Conservation (phyloP, 768 basidiomycete genomes). For the Rhizopogon rudus region DNA sequence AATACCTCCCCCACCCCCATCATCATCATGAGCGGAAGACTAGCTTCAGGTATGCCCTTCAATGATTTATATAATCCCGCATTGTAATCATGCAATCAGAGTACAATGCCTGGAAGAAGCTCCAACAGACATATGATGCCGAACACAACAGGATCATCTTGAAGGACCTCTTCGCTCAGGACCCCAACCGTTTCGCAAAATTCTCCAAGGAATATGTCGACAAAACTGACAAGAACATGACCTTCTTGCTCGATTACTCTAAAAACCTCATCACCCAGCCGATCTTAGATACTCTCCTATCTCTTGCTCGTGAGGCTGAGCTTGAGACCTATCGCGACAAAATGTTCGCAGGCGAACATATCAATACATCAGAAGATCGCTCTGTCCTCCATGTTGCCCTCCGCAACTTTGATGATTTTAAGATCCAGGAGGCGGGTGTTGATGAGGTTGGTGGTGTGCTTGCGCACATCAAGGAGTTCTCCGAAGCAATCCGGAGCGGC, state of each 20-base stretch:
- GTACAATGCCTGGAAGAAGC: constrained; percentile 86
- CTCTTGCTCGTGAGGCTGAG: constrained; percentile 79
- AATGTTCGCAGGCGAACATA: constrained; percentile 95
- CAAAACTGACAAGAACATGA: constrained; percentile 57
- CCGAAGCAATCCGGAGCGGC: constrained; percentile 77
- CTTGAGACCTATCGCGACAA: constrained; percentile 82
- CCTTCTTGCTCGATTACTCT: constrained; percentile 92
- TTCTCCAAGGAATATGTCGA: constrained; percentile 78
- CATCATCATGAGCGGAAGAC: constrained; percentile 55
- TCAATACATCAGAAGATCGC: constrained; percentile 98
- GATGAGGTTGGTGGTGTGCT: too few relatives aligned
- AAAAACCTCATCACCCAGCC: constrained; percentile 92
- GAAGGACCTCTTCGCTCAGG: constrained; percentile 88
- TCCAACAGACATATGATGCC: constrained; percentile 76
- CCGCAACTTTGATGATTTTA: constrained; percentile 72
- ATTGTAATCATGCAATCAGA: constrained; percentile 40
- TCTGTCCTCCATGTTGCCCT: constrained; percentile 94
- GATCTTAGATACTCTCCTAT: constrained; percentile 71
- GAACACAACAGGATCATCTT: constrained; percentile 73
- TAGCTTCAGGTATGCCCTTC: constrained; percentile 46
- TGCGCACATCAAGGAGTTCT: constrained; percentile 67
- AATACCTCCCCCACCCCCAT: background rate
- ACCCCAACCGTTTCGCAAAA: constrained; percentile 81
- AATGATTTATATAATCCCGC: background rate
- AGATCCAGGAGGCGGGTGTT: too few relatives aligned